Base-by-base conservation (phyloP, 2,329 filamentous ascomycete genomes). In the Paecilomyces formosus region DNA sequence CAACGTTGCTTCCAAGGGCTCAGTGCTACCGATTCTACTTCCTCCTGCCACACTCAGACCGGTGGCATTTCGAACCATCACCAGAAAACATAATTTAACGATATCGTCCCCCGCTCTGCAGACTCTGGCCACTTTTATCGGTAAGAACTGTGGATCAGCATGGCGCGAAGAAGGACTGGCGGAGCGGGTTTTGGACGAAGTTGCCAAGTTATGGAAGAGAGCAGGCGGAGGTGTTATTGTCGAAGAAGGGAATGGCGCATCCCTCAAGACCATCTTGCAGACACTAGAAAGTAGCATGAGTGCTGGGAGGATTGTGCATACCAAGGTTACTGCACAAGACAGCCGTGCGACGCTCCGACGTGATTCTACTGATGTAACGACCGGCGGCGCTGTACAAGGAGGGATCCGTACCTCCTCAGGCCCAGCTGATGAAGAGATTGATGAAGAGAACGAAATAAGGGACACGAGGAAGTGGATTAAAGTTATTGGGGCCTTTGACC, bases 121-220 rank as follows among this genome's bases (percentile, higher is more conserved):
- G 72, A 85, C 89, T 53, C 81, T 99, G 31, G 92, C 94, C 21
- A 82, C 85, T 1, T 99, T 99, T 72, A 88, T 99, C 56, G 95
- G 94, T 11, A 88, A 90, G 65, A 89, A 96, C 74, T 99, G 94
- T 72, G 94, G 94, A 33, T 92, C 92, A 58, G 91, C 87, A 86
- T 99, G 94, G 94, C 85, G 93, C 67, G 92, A 97, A 77, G 92
- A 96, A 72, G 93, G 95, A 0, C 79, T 97, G 31, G 94, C 92
- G 2, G 95, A 99, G 74, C 88, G 88, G 64, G 90, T 97, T 12
- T 78, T 99, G 35, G 94, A 99, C 68, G 94, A 97, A 74, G 85
- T 92, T 7, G 92, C 94, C 1, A 88, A 89, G 72, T 84, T 85
- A 65, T 99, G 94, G 95, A 97, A 97, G 78, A 90, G 88, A 64